Evolutionary conservation across 2,329 filamentous ascomycete species (phyloP).

Genomic region (Colletotrichum costaricense): DNA sequence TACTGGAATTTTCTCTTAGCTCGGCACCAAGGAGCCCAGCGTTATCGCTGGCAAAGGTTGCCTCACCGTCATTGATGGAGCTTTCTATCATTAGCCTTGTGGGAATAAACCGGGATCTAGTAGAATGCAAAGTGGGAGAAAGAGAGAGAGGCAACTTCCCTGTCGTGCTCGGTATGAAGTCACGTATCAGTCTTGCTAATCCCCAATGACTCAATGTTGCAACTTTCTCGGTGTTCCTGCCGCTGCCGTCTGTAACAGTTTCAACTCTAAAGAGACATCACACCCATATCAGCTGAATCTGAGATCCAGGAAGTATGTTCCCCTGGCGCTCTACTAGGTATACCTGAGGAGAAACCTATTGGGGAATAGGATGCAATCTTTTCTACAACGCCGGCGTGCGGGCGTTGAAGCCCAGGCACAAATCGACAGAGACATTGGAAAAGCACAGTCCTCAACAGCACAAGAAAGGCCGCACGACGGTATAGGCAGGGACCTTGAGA

Average conservation of each 20-base stretch:
- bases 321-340: neutral
- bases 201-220: neutral
- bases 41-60: neutral
- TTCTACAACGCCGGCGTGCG: slow-evolving; percentile 19
- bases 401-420: slow-evolving; percentile 24
- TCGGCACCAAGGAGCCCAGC: neutral
- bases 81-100: neutral
- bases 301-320: neutral
- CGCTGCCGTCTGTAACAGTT: neutral
- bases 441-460: neutral
- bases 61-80: neutral
- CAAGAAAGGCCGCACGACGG: neutral
- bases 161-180: neutral
- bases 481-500: neutral
- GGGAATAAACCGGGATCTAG: slow-evolving; percentile 7
- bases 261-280: neutral
- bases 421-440: slow-evolving; percentile 16
- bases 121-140: neutral
- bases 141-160: too few species aligned
- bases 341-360: neutral
- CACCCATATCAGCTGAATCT: neutral
- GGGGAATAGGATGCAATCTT: slow-evolving; percentile 19
- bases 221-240: neutral
- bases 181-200: neutral
- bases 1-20: neutral